phyloP scores from a whole-genome alignment of 352 stramenopile genomes.

The Globisporangium barbulae region DNA sequence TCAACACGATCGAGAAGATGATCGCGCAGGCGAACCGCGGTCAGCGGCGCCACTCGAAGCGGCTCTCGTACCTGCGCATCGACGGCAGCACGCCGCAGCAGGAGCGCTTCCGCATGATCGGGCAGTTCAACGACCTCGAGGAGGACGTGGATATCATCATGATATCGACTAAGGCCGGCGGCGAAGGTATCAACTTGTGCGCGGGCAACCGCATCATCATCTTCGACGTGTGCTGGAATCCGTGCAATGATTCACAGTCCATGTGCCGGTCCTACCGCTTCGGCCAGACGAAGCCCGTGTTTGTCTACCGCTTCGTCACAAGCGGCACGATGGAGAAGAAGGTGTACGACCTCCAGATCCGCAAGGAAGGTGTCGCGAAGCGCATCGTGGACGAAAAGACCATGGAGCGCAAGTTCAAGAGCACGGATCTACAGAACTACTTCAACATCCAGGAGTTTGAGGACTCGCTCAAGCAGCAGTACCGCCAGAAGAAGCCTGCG shows the following conservation, averaged over 20 bases:
- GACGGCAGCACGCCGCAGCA: slow-evolving; percentile 77
- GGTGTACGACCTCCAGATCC: slow-evolving; percentile 89
- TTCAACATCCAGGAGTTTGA: slow-evolving; percentile 85
- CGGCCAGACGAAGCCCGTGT: slow-evolving; percentile 90
- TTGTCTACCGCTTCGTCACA: slow-evolving; percentile 91
- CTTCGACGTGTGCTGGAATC: slow-evolving; percentile 92
- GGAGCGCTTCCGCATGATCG: slow-evolving; percentile 78
- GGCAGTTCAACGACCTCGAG: slow-evolving; percentile 79
- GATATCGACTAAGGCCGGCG: slow-evolving; percentile 86
- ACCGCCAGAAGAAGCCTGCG: not conserved
- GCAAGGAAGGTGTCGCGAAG: slow-evolving; percentile 87
- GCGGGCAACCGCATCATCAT: slow-evolving; percentile 89
- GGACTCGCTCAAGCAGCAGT: slow-evolving; percentile 46
- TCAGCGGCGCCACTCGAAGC: slow-evolving; percentile 41
- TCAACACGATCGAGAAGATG: slow-evolving; percentile 77
- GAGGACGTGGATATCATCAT: slow-evolving; percentile 83
- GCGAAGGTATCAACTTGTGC: slow-evolving; percentile 87
- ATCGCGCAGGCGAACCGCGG: slow-evolving; percentile 60
- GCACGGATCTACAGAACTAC: slow-evolving; percentile 78
- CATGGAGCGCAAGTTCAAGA: slow-evolving; percentile 81
- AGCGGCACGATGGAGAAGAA: slow-evolving; percentile 93
- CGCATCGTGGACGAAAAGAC: slow-evolving; percentile 88
- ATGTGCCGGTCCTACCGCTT: slow-evolving; percentile 93
- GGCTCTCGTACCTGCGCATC: slow-evolving; percentile 71
- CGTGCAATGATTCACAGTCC: slow-evolving; percentile 89